Percentiles rank a stretch among this genome's conserved stretches.
Evolutionary conservation across 495 filamentous ascomycete species (phyloP).

Genomic region (Podospora pseudocomata): DNA sequence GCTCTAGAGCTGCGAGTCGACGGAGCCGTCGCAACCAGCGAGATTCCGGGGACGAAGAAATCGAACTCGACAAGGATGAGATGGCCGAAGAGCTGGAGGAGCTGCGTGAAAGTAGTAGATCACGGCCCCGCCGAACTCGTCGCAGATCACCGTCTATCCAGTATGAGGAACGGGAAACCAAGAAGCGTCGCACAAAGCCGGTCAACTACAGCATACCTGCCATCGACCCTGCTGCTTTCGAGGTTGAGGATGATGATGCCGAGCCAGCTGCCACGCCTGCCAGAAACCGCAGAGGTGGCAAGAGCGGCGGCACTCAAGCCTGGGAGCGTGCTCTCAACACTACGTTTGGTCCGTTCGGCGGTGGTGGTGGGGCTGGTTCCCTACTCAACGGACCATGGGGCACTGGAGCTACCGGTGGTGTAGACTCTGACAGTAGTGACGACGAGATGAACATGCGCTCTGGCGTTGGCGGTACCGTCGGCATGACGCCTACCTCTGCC

Average conservation of each 20-base stretch:
- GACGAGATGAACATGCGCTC: constrained; percentile 69
- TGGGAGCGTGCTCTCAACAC: constrained; percentile 79
- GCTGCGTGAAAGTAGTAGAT: constrained; percentile 46
- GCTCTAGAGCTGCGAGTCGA: constrained; percentile 36
- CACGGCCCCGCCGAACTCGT: constrained; percentile 51
- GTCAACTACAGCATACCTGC: constrained; percentile 61
- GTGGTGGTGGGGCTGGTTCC: constrained; percentile 64
- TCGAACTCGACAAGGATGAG: constrained; percentile 64
- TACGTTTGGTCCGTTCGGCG: constrained; percentile 89
- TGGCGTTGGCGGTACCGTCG: constrained; percentile 57
- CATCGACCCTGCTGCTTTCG: constrained; percentile 62
- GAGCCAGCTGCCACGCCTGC: constrained; percentile 64
- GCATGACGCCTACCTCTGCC: constrained; percentile 72
- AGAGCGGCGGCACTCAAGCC: constrained; percentile 44
- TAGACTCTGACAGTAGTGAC: constrained; percentile 94
- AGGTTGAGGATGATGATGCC: constrained; percentile 66
- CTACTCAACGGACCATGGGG: constrained; percentile 77
- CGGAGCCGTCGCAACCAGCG: constrained; percentile 31
- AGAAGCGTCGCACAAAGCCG: constrained; percentile 39
- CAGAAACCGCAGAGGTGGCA: constrained; percentile 57
- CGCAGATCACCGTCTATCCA: constrained; percentile 55
- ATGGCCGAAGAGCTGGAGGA: constrained; percentile 74
- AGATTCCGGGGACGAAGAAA: constrained; percentile 57
- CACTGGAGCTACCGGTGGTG: constrained; percentile 68
- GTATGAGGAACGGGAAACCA: constrained; percentile 45